Evolutionary conservation across 1,139 yeast species (phyloP), one percentile per base, ranked within the genome.

Genomic region (Candida neerlandica): DNA sequence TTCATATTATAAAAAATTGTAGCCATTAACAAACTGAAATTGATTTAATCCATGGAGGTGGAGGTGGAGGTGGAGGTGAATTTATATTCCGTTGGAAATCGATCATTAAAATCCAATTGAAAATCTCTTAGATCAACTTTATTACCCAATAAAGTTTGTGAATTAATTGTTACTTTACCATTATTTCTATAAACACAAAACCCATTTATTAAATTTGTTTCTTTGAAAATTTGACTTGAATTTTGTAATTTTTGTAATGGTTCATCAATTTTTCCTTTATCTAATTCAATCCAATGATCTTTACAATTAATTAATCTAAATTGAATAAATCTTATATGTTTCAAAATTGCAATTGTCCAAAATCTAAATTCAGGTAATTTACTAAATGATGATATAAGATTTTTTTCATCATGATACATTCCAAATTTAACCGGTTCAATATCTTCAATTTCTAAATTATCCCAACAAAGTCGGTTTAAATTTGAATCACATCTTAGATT

Each of bases 321-420:
- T n/a, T 49, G 51, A 11, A 40, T 46, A 27, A 49, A 49, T 30
- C 51, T 12, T 2, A 49, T 43, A 33, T 49, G 51, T 29, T 46
- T 45, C 29, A 49, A 43, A 6, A 45, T 33, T 10, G 46, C 47
- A 14, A 46, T 34, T 7, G 41, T 43, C 27, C 42, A 27, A 14
- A 49, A 27, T 21, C 51, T 39, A 40, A 42, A 49, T 10, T 34
- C 11, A 7, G 47, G 44, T 3, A 46, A 14, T n/a, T 16, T 21
- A 12, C 19, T 15, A 29, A 40, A 32, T 19, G 51, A 41, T 4
- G 51, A 49, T 2, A 49, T 43, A n/a, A 43, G 30, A 21, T 45
- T 49, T 16, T 37, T 37, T 43, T 43, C 46, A 38, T 49, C 51
- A 32, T 49, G 51, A 16, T 42, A 49, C 40, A 49, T 43, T 15